These are phyloP conservation scores for Solanum hybrid DNA, from an alignment of 305 asterid species.

Conservation along the genomic window DNA sequence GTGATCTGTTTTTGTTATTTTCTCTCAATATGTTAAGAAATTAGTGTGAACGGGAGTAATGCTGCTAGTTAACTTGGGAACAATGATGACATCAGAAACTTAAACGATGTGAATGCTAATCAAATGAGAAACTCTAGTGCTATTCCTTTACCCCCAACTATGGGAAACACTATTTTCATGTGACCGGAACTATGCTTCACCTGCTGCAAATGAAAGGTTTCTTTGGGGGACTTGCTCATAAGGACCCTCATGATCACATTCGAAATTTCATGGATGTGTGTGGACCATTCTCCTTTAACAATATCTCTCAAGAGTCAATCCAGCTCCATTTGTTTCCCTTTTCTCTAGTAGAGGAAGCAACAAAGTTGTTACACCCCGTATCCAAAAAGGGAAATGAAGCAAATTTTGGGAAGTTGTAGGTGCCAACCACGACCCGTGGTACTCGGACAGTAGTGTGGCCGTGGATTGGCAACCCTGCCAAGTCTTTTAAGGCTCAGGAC, in stretches of 20 bases:
- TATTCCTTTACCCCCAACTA: background rate
- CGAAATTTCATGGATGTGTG: background rate
- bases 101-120: background rate
- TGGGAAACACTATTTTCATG: background rate
- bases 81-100: background rate
- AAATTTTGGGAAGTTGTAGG: background rate
- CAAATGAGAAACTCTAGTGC: background rate
- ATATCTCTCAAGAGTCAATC: background rate
- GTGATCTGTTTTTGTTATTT: background rate
- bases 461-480: background rate
- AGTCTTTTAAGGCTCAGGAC: background rate
- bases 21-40: background rate
- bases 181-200: background rate
- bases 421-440: background rate
- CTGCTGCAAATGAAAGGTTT: background rate
- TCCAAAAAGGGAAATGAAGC: background rate
- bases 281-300: background rate
- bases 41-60: background rate
- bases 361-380: background rate
- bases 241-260: background rate
- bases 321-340: background rate
- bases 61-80: background rate
- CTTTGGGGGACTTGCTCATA: background rate
- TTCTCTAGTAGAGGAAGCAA: background rate
- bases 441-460: background rate